Evolutionary conservation across 306 rosid genomes (phyloP), one percentile per base, ranked within the genome.

Genomic region (Acacia crassicarpa): DNA sequence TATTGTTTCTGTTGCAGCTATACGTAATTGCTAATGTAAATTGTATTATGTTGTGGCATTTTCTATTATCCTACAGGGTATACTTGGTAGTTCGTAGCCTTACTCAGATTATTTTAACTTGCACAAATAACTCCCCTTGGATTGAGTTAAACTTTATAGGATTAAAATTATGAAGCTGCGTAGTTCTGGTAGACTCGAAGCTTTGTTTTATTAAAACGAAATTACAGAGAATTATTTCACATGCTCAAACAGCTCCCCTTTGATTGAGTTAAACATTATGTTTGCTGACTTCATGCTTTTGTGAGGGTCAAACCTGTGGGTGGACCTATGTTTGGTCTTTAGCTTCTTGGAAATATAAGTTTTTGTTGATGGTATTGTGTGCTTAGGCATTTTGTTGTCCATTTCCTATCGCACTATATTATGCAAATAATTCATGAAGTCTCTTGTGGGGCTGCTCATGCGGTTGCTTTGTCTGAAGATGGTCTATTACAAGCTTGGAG

Each of bases 401-500:
- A 49, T 70, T 76, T 72, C 22, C 53, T 46, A 30, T 77, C 30
- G 43, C 72, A 75, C 76, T 74, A 0, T 22, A 30, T 30, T 30
- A 27, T 84, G 43, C 90, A 95, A 97, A 78, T 88, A 78, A 91
- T 95, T 85, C 43, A 68, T 81, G 94, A 93, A 91, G 98, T 91
- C 71, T 93, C 98, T n/a, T 95, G 98, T 83, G 98, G 98, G 83
- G 92, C 97, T 82, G 97, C 87, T 69, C 98, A 95, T 74, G 92
- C 83, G 75, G 91, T 90, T 83, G 98, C 94, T 79, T 85, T 91
- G 84, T 95, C 98, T 17, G 95, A 89, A 78, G 98, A 93, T 51
- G 98, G 98, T 76, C 83, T 86, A 35, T 80, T 93, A 79, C 98
- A 93, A 85, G 97, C 98, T 67, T 93, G 98, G 98, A 98, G 98